Evolutionary conservation across 1,284 basidiomycete genomes (phyloP).

Genomic region (Termitomyces sp.): DNA sequence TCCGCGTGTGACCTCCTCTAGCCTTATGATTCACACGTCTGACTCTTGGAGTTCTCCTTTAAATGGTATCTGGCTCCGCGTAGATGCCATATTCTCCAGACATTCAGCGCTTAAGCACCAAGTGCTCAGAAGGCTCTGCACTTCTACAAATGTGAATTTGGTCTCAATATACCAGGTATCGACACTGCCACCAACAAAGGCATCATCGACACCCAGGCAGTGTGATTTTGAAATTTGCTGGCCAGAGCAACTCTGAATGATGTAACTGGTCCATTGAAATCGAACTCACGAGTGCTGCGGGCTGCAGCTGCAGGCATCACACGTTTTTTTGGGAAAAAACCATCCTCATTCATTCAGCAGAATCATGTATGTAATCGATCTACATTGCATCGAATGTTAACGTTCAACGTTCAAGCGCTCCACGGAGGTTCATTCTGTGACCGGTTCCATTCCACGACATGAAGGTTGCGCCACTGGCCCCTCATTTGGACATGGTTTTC

Average conservation of each 20-base stretch:
- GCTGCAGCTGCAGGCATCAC: background rate
- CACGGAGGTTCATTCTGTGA: background rate
- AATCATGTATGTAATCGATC: background rate
- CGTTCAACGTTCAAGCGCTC: background rate
- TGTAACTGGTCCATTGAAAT: too few relatives aligned
- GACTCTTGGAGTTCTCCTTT: background rate
- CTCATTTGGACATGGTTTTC: slow-evolving; percentile 34
- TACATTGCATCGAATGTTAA: background rate
- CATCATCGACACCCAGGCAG: too few relatives aligned
- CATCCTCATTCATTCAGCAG: background rate
- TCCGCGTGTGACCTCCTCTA: slow-evolving; percentile 9
- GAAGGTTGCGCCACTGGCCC: slow-evolving; percentile 25
- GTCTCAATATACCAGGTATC: too few relatives aligned
- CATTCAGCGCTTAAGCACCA: too few relatives aligned
- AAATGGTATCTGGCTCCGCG: background rate
- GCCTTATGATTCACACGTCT: slow-evolving; percentile 2
- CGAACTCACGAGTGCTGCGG: background rate
- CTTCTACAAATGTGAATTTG: too few relatives aligned
- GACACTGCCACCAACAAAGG: too few relatives aligned
- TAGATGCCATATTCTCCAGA: too few relatives aligned
- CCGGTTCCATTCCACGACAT: slow-evolving; percentile 27
- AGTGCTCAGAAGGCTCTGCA: too few relatives aligned
- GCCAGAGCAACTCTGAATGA: too few relatives aligned
- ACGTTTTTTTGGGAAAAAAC: background rate
- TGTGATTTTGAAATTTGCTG: too few relatives aligned